phyloP scores from a whole-genome alignment of 768 basidiomycete species.

The Cyathus striatus region DNA sequence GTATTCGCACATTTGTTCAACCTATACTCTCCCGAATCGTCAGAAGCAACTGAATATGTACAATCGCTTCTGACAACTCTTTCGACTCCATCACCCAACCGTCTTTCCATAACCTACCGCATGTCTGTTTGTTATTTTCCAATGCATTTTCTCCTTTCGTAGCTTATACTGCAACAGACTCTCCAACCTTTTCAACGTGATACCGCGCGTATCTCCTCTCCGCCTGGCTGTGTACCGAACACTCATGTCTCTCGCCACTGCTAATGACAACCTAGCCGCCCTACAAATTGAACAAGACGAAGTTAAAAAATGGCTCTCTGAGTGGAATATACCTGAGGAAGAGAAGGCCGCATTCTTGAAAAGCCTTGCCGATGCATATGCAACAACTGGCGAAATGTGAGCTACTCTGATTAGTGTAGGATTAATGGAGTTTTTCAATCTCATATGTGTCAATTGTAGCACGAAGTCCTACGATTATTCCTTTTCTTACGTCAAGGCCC shows the following conservation, averaged over 20 bases:
- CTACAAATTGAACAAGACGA: slow-evolving; percentile 55
- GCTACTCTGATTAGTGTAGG: slow-evolving; percentile 24
- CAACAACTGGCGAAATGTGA: slow-evolving; percentile 55
- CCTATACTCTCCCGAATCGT: slow-evolving; percentile 48
- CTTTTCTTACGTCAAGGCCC: slow-evolving; percentile 53
- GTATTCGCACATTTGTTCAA: slow-evolving; percentile 68
- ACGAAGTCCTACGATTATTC: slow-evolving; percentile 59
- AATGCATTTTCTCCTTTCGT: slow-evolving; percentile 6
- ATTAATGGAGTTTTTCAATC: slow-evolving; percentile 3
- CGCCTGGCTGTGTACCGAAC: slow-evolving; percentile 59
- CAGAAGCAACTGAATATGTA: slow-evolving; percentile 50
- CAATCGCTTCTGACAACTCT: slow-evolving; percentile 48
- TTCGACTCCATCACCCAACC: slow-evolving; percentile 47
- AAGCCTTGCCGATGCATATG: slow-evolving; percentile 52
- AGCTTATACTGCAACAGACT: slow-evolving; percentile 40
- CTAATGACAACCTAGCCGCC: slow-evolving; percentile 56
- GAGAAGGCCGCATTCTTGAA: slow-evolving; percentile 67
- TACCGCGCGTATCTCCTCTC: slow-evolving; percentile 60
- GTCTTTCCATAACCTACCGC: slow-evolving; percentile 64
- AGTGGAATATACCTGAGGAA: slow-evolving; percentile 63
- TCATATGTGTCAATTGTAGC: slow-evolving; percentile 26
- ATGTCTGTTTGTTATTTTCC: slow-evolving; percentile 43
- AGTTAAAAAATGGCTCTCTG: slow-evolving; percentile 73
- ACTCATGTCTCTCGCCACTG: slow-evolving; percentile 54
- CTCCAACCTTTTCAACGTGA: slow-evolving; percentile 77